Conservation (phyloP, 305 asterid species). For the Solanum hybrid region DNA sequence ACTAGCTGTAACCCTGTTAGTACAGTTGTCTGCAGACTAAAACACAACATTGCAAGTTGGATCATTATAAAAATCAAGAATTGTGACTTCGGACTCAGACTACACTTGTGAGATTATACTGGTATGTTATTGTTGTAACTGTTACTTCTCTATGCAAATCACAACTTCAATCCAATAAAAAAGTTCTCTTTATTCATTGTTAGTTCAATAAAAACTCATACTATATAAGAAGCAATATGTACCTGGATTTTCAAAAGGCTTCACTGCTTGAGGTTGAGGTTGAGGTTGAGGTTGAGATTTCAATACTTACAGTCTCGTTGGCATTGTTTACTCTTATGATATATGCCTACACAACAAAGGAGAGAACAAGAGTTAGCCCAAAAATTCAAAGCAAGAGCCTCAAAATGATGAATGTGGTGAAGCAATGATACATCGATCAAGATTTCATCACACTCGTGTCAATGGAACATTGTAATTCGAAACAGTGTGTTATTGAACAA, state of each 20-base stretch:
- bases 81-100: neutral
- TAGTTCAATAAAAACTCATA: neutral
- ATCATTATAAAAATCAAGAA: neutral
- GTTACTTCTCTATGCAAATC: neutral
- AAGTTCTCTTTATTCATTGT: neutral
- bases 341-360: conserved; percentile 24
- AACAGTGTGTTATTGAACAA: neutral
- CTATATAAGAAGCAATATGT: neutral
- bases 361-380: neutral
- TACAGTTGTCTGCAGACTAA: neutral
- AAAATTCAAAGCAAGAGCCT: neutral
- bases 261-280: neutral
- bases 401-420: neutral
- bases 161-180: neutral
- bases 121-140: neutral
- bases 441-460: neutral
- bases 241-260: neutral
- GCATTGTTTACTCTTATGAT: conserved; percentile 28
- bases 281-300: neutral
- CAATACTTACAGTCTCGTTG: conserved; percentile 1
- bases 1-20: neutral
- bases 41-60: conserved; percentile 1
- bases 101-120: neutral
- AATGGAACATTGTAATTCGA: neutral
- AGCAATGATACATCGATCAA: neutral